Percentiles rank a stretch among this genome's conserved stretches.
Evolutionary conservation across 2,329 filamentous ascomycete genomes (phyloP).

Genomic region (Kalmusia sp.): DNA sequence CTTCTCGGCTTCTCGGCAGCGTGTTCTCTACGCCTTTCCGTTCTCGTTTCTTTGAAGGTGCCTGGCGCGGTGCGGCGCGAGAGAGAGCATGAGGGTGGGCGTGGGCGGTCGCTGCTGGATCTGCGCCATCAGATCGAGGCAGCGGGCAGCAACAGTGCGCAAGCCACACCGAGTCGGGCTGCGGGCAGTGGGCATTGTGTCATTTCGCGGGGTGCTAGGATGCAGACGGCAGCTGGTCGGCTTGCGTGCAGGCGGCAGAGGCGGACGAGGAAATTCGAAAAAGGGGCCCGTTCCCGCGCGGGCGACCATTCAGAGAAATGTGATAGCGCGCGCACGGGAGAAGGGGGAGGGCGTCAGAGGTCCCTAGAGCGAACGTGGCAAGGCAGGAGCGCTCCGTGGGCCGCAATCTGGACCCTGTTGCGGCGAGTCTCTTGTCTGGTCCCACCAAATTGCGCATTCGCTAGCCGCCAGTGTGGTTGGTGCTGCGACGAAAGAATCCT

Average conservation of each 20-base stretch:
- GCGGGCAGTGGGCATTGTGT: constrained; percentile 20
- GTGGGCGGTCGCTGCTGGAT: too few relatives aligned
- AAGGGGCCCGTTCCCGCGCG: not conserved
- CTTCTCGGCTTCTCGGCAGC: too few relatives aligned
- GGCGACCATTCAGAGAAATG: constrained; percentile 11
- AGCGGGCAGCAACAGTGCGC: not conserved
- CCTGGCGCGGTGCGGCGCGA: too few relatives aligned
- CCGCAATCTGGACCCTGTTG: constrained; percentile 18
- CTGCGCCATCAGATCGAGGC: too few relatives aligned
- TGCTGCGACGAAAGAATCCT: constrained; percentile 13
- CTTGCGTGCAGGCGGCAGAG: constrained; percentile 26
- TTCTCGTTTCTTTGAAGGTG: too few relatives aligned
- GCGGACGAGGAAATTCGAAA: constrained; percentile 20
- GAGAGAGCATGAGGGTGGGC: too few relatives aligned
- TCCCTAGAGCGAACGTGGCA: constrained; percentile 15
- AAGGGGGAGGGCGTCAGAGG: constrained; percentile 22
- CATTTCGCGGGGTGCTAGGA: constrained; percentile 30
- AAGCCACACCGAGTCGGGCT: not conserved
- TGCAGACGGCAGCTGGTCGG: constrained; percentile 8
- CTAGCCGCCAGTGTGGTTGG: constrained; percentile 21
- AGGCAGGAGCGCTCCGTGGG: constrained; percentile 1
- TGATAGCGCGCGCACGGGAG: constrained; percentile 17
- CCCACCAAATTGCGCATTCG: constrained; percentile 31
- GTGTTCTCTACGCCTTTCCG: too few relatives aligned
- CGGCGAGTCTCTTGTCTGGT: constrained; percentile 14